These are phyloP conservation scores for Hypoxylon sp. DNA, from an alignment of 2,329 filamentous ascomycete genomes.

Conservation along the genomic window DNA sequence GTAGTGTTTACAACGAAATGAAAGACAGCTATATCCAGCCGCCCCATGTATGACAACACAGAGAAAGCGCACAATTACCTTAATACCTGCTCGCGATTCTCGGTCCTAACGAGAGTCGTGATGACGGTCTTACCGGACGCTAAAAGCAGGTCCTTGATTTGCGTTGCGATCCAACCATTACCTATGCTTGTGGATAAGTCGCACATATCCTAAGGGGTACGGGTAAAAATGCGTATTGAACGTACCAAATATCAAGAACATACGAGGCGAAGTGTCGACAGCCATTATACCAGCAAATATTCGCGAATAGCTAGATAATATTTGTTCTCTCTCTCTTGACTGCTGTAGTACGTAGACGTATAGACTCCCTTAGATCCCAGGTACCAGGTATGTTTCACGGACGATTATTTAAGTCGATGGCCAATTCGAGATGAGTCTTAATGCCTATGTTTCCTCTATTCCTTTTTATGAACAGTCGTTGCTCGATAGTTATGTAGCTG, in stretches of 20 bases:
- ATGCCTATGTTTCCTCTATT: background rate
- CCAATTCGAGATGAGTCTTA: background rate
- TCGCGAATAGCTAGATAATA: background rate
- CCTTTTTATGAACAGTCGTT: background rate
- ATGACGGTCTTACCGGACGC: conserved; percentile 19
- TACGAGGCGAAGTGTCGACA: background rate
- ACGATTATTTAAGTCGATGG: background rate
- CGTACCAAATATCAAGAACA: conserved; percentile 1
- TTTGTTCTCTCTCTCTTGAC: background rate
- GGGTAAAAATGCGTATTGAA: background rate
- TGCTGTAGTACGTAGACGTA: background rate
- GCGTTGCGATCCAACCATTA: conserved; percentile 25
- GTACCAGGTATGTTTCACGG: background rate
- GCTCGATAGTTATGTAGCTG: background rate
- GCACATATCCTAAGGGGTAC: background rate
- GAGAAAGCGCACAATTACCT: conserved; percentile 1
- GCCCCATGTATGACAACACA: background rate
- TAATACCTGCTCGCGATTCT: conserved; percentile 30
- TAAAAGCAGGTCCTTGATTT: conserved; percentile 20
- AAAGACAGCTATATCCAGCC: background rate
- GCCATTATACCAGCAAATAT: background rate
- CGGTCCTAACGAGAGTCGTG: conserved; percentile 20
- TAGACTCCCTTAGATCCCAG: background rate
- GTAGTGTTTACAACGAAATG: background rate
- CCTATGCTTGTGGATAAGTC: conserved; percentile 3